phyloP scores from a whole-genome alignment of 2,329 filamentous ascomycete genomes.

The Chaetomium sp. region DNA sequence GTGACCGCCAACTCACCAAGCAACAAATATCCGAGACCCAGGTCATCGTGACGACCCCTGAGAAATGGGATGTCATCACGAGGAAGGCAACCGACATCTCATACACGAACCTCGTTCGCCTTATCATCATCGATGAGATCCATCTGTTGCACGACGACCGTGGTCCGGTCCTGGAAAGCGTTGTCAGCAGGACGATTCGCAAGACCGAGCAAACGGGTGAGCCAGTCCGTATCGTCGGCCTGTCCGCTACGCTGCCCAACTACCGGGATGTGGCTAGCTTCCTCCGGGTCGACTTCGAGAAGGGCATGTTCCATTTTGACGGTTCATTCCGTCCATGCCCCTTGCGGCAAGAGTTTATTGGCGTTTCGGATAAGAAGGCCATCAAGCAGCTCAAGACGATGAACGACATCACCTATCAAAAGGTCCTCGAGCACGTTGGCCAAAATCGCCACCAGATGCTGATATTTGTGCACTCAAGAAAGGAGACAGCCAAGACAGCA shows the following conservation, averaged over 20 bases:
- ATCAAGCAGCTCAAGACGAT: slow-evolving; percentile 99
- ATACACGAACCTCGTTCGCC: slow-evolving; percentile 93
- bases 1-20: slow-evolving; percentile 96
- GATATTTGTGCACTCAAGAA: slow-evolving; percentile 97
- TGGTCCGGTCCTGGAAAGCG: slow-evolving; percentile 94
- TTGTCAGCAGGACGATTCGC: slow-evolving; percentile 90
- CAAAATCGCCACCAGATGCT: slow-evolving; percentile 95
- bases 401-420: slow-evolving; percentile 98
- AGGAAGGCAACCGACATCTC: slow-evolving; percentile 95
- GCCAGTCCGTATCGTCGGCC: slow-evolving; percentile 84
- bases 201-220: slow-evolving; percentile 93
- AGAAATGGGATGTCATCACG: slow-evolving; percentile 99
- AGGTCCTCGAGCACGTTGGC: slow-evolving; percentile 94
- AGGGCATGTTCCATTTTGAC: slow-evolving; percentile 95
- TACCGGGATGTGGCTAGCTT: slow-evolving; percentile 96
- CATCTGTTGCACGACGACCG: slow-evolving; percentile 96
- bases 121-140: slow-evolving; percentile 97
- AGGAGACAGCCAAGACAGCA: slow-evolving; percentile 97
- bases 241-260: slow-evolving; percentile 94
- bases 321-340: slow-evolving; percentile 92
- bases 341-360: slow-evolving; percentile 93
- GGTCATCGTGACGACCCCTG: slow-evolving; percentile 95
- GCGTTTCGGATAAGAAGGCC: slow-evolving; percentile 94
- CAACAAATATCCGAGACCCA: slow-evolving; percentile 98
- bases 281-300: slow-evolving; percentile 81